These are phyloP conservation scores for Fremontodendron californicum DNA, from an alignment of 345 rosid species.

Conservation along the genomic window DNA sequence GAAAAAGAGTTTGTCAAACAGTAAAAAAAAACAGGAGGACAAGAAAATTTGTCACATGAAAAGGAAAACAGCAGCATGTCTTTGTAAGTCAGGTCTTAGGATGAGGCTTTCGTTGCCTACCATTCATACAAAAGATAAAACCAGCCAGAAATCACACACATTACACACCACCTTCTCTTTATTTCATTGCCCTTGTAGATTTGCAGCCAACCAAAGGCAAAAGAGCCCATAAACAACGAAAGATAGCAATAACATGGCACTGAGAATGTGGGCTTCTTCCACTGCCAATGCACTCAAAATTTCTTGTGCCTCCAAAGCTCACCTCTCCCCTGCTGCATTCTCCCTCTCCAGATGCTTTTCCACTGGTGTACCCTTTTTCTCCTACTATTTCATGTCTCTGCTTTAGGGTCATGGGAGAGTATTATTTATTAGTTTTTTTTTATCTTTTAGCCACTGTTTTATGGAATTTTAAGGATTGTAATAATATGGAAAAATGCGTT, in stretches of 20 bases:
- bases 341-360: conserved; percentile 84
- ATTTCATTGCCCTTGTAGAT: conserved; percentile 1
- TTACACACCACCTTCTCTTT: not conserved
- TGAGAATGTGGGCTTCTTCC: conserved; percentile 96
- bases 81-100: conserved; percentile 20
- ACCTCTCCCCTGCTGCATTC: conserved; percentile 45
- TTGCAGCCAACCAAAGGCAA: conserved; percentile 23
- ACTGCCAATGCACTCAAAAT: conserved; percentile 80
- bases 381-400: not conserved
- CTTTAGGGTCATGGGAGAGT: not conserved
- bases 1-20: not conserved
- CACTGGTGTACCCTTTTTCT: conserved; percentile 40
- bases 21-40: not conserved
- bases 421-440: not conserved
- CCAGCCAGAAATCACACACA: conserved; percentile 10
- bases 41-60: not conserved
- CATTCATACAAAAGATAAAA: conserved; percentile 75
- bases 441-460: not conserved
- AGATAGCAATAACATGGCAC: conserved; percentile 47
- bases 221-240: conserved; percentile 1
- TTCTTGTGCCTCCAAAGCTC: conserved; percentile 52
- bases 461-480: not conserved
- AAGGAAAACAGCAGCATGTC: not conserved
- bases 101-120: conserved; percentile 73
- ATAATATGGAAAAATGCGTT: not conserved